Conservation (phyloP, 2,329 filamentous ascomycete species). For the Corynespora cassiicola region DNA sequence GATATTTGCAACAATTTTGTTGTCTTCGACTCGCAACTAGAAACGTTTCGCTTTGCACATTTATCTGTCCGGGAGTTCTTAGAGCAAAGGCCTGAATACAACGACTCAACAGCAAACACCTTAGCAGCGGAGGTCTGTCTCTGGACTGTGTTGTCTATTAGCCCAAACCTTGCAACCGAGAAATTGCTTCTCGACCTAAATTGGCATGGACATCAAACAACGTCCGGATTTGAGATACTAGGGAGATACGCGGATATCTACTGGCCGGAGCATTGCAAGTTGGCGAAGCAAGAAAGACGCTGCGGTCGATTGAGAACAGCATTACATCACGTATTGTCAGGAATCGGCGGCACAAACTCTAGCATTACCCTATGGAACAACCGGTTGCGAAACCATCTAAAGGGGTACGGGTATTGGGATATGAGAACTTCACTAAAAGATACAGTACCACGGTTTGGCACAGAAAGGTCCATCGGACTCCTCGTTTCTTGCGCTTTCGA, state of each 20-base stretch:
- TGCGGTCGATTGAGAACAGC: conserved; percentile 7
- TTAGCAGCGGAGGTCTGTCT: conserved; percentile 17
- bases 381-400: conserved; percentile 1
- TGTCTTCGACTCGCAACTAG: conserved; percentile 25
- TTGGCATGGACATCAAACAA: conserved; percentile 4
- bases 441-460: conserved; percentile 2
- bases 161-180: conserved; percentile 3
- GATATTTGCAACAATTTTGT: conserved; percentile 36
- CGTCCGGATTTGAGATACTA: conserved; percentile 6
- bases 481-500: conserved; percentile 16
- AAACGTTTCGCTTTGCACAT: conserved; percentile 39
- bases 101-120: conserved; percentile 8
- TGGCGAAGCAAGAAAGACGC: conserved; percentile 4
- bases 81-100: conserved; percentile 16
- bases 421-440: conserved; percentile 6
- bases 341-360: neutral
- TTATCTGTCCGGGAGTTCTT: conserved; percentile 39
- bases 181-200: conserved; percentile 7
- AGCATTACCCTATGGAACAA: conserved; percentile 6
- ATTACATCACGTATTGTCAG: conserved; percentile 8
- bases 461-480: conserved; percentile 4
- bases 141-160: conserved; percentile 10
- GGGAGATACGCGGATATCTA: conserved; percentile 11
- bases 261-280: conserved; percentile 11
- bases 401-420: neutral